Conservation (phyloP, 306 rosid genomes). For the Prunus fruticosa region DNA sequence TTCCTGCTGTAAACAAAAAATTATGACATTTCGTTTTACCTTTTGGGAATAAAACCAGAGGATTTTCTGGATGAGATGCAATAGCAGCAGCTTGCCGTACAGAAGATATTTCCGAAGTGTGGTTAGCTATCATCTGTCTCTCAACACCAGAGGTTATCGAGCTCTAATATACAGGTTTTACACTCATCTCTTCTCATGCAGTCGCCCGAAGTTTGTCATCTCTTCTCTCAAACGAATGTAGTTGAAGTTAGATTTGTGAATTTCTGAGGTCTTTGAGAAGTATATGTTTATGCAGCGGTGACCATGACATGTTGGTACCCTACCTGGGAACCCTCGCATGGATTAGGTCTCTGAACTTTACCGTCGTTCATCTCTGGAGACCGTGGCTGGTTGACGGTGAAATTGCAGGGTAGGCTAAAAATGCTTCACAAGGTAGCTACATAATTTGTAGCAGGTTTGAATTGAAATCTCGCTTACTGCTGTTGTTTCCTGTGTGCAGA, state of each 20-base stretch:
- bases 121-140: conserved; percentile 38
- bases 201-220: neutral
- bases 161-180: conserved; percentile 46
- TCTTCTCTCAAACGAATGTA: too few species aligned
- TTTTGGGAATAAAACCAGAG: conserved; percentile 2
- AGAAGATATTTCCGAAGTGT: neutral
- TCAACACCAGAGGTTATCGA: conserved; percentile 34
- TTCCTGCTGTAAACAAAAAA: neutral
- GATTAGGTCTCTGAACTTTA: conserved; percentile 50
- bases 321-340: conserved; percentile 43
- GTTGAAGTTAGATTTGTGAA: too few species aligned
- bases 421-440: too few species aligned
- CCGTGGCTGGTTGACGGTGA: conserved; percentile 40
- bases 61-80: conserved; percentile 25
- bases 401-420: conserved; percentile 41
- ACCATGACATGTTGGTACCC: conserved; percentile 41
- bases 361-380: conserved; percentile 40
- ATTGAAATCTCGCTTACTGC: neutral
- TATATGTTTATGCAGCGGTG: conserved; percentile 36
- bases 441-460: neutral
- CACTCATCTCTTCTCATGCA: neutral
- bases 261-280: too few species aligned
- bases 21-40: neutral
- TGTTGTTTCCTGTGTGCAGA: neutral
- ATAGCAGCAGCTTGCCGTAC: neutral